A percentile compares a stretch with the other conserved stretches of the same genome.
Evolutionary conservation across 208 protist species (phyloP).

Genomic region (Tritrichomonas foetus): DNA sequence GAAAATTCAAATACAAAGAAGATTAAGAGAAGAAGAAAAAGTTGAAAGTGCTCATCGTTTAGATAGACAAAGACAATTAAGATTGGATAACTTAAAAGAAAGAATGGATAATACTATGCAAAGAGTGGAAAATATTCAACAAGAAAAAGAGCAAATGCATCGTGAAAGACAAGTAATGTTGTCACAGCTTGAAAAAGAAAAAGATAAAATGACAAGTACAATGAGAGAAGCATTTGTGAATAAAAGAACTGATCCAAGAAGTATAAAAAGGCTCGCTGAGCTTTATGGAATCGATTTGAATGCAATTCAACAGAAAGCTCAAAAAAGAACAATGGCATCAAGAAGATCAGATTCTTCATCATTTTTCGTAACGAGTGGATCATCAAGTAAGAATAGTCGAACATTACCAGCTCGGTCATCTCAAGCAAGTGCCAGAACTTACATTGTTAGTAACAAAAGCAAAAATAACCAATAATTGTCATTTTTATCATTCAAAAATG

Average conservation of each 20-base stretch:
- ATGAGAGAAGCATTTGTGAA: not conserved
- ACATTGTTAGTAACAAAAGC: too few relatives aligned
- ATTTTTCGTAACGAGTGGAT: too few relatives aligned
- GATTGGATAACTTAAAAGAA: not conserved
- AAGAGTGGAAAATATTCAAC: not conserved
- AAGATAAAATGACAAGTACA: not conserved
- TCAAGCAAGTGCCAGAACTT: too few relatives aligned
- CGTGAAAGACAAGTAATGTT: not conserved
- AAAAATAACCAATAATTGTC: too few relatives aligned
- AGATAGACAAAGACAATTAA: not conserved
- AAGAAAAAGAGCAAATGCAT: not conserved
- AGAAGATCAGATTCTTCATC: not conserved
- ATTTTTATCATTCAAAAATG: too few relatives aligned
- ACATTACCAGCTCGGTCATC: too few relatives aligned
- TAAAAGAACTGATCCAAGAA: not conserved
- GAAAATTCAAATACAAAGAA: not conserved
- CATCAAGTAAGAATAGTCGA: too few relatives aligned
- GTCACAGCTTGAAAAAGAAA: not conserved
- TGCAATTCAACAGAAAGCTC: not conserved
- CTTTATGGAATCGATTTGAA: not conserved
- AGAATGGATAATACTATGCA: not conserved
- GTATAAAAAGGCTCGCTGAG: not conserved
- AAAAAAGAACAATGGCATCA: not conserved
- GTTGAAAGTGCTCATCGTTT: not conserved
- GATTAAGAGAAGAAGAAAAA: slow-evolving; percentile 35